Evolutionary conservation across 2,329 filamentous ascomycete species (phyloP).

Genomic region (Alternaria triticimaculans): DNA sequence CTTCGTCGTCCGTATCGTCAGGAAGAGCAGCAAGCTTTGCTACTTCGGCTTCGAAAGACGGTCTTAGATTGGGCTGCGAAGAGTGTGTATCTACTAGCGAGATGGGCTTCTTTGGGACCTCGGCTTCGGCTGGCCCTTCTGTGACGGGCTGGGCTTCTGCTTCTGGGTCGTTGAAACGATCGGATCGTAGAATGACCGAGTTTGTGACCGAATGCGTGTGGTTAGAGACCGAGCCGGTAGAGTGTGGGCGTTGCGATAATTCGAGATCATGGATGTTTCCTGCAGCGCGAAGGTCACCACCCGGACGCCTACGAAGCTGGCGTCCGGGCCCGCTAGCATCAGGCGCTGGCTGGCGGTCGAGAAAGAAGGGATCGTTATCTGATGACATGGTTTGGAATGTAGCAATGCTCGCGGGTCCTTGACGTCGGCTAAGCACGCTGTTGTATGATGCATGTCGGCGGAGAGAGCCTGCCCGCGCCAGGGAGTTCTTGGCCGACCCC

Average conservation of each 20-base stretch:
- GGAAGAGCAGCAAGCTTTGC: constrained; percentile 86
- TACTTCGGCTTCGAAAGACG: constrained; percentile 87
- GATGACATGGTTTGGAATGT: constrained; percentile 55
- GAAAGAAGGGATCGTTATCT: constrained; percentile 48
- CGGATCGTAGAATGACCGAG: constrained; percentile 45
- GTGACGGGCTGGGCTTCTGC: constrained; percentile 12
- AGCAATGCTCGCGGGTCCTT: constrained; percentile 66
- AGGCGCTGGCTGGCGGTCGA: constrained; percentile 41
- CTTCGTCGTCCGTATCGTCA: constrained; percentile 77
- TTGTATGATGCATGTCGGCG: constrained; percentile 67
- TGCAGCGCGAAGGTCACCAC: constrained; percentile 56
- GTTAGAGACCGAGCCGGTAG: constrained; percentile 56
- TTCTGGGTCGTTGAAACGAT: constrained; percentile 32
- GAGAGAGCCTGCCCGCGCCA: constrained; percentile 50
- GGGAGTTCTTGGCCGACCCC: constrained; percentile 38
- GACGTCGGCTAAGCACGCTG: constrained; percentile 60
- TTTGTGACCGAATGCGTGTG: constrained; percentile 52
- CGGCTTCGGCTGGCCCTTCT: constrained; percentile 17
- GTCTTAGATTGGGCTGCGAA: constrained; percentile 62
- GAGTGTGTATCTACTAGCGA: constrained; percentile 60
- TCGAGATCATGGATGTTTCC: constrained; percentile 57
- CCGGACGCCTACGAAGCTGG: constrained; percentile 56
- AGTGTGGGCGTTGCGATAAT: constrained; percentile 52
- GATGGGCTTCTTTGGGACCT: constrained; percentile 38
- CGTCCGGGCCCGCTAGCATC: constrained; percentile 33